phyloP scores from a whole-genome alignment of 2,329 filamentous ascomycete genomes.

The Periconia sp. region DNA sequence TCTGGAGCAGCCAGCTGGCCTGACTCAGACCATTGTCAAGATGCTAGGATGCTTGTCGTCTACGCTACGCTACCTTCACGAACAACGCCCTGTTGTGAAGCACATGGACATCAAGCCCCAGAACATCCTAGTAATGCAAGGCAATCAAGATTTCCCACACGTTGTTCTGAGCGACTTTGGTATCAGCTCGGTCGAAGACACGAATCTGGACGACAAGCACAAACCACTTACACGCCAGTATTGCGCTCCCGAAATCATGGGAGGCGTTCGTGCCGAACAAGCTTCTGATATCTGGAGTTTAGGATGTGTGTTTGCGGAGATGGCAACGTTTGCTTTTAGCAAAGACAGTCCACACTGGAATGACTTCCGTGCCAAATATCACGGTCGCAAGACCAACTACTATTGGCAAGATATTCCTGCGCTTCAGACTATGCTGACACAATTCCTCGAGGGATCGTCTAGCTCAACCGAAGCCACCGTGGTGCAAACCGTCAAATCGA shows the following conservation, averaged over 20 bases:
- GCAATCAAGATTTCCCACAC: constrained; percentile 32
- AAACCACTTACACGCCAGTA: constrained; percentile 38
- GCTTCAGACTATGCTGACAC: constrained; percentile 28
- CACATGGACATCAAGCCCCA: constrained; percentile 44
- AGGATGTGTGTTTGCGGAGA: constrained; percentile 94
- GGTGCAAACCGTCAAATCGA: constrained; percentile 31
- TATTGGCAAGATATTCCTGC: constrained; percentile 39
- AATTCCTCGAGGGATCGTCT: constrained; percentile 20
- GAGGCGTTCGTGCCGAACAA: constrained; percentile 28
- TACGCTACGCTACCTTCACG: constrained; percentile 39
- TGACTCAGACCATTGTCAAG: constrained; percentile 28
- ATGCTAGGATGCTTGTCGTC: constrained; percentile 42
- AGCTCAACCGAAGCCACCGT: constrained; percentile 25
- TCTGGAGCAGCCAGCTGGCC: constrained; percentile 21
- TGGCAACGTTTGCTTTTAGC: constrained; percentile 59
- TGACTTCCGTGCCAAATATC: constrained; percentile 30
- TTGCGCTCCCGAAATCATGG: constrained; percentile 37
- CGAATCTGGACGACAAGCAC: constrained; percentile 11
- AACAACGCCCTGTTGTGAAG: constrained; percentile 38
- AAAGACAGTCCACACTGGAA: constrained; percentile 26
- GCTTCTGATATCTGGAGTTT: constrained; percentile 87
- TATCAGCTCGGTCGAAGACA: constrained; percentile 33
- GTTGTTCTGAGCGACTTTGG: constrained; percentile 43
- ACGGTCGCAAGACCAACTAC: constrained; percentile 32
- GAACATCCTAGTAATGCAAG: constrained; percentile 39